Base-by-base conservation (phyloP, 1,284 basidiomycete species). In the Cutaneotrichosporon sp. region DNA sequence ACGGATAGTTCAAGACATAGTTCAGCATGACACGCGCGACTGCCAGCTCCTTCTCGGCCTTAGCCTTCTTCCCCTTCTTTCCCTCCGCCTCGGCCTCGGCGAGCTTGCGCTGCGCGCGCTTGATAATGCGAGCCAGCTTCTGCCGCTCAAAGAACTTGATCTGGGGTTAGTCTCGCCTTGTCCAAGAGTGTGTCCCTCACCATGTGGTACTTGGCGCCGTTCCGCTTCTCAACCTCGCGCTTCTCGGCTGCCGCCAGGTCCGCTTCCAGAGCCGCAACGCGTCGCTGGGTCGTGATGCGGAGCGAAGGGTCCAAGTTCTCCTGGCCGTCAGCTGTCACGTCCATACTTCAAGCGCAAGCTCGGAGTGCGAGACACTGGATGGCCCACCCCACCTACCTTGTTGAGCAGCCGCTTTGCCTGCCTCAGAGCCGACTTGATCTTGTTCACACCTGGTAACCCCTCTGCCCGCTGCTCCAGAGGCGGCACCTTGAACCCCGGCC, bases 111-210 rank as follows among this genome's bases (percentile, higher is more conserved):
- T 84, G 37, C 70, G 75, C 67, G 83, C 71, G 84, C 43, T 79
- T 81, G 51, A 92, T 80, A 66, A 84, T 85, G 22, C 90, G 81
- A 6, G 79, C 64, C 10, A 90, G 80, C 67, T 92, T 92, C 75
- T 88, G 83, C 41, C 87, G 82, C 72, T 92, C 89, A 60, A 92
- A 92, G 75, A 92, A 92, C 72, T 90, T 92, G 65, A 90, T 69
- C 74, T 77, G 11, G 32, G 24, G 22, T 29, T 27, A 45, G 43
- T 16, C 35, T 3, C 6, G 10, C 35, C 2, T 20, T 37, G n/a
- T n/a, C 17, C 33, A 34, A n/a, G n/a, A n/a, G n/a, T n/a, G n/a
- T n/a, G n/a, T n/a, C n/a, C n/a, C 71, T 44, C 50, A 77, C 77
- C 74, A 83, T 88, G 64, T 90, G 90, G 71, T 93, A 93, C 59